These are phyloP conservation scores for Kurtzmaniella cleridarum DNA, from an alignment of 805 yeast genomes.

Conservation along the genomic window DNA sequence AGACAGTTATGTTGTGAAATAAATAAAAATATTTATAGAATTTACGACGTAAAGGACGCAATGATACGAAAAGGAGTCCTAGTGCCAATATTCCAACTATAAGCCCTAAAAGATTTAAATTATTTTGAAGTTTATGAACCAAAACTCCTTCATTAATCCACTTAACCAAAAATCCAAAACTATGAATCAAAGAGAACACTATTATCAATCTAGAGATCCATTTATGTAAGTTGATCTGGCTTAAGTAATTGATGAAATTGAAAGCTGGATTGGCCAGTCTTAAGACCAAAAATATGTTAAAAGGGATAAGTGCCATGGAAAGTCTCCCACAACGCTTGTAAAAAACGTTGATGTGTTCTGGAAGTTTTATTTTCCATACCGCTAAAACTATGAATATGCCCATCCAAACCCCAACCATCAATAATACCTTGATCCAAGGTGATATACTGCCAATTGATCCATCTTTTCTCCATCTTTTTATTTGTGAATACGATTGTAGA, in stretches of 20 bases:
- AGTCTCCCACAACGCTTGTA: constrained; percentile 59
- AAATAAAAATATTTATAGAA: constrained; percentile 52
- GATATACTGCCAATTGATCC: constrained; percentile 30
- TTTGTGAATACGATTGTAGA: constrained; percentile 25
- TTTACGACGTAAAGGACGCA: constrained; percentile 43
- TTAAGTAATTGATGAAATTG: constrained; percentile 36
- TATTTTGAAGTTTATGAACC: constrained; percentile 23
- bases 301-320: constrained; percentile 52
- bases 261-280: constrained; percentile 47
- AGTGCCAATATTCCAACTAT: constrained; percentile 31
- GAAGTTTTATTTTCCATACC: constrained; percentile 28
- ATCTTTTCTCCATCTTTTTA: constrained; percentile 30
- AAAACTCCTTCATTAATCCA: constrained; percentile 41
- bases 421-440: constrained; percentile 19
- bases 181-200: constrained; percentile 42
- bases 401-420: constrained; percentile 28
- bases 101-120: constrained; percentile 50
- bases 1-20: constrained; percentile 48
- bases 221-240: constrained; percentile 55
- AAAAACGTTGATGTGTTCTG: constrained; percentile 27
- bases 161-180: constrained; percentile 43
- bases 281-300: constrained; percentile 50
- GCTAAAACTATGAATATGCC: constrained; percentile 22
- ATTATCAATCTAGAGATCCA: constrained; percentile 64
- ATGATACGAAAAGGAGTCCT: constrained; percentile 39